Base-by-base conservation (phyloP, 2,329 filamentous ascomycete species). In the Paecilomyces fulvus region DNA sequence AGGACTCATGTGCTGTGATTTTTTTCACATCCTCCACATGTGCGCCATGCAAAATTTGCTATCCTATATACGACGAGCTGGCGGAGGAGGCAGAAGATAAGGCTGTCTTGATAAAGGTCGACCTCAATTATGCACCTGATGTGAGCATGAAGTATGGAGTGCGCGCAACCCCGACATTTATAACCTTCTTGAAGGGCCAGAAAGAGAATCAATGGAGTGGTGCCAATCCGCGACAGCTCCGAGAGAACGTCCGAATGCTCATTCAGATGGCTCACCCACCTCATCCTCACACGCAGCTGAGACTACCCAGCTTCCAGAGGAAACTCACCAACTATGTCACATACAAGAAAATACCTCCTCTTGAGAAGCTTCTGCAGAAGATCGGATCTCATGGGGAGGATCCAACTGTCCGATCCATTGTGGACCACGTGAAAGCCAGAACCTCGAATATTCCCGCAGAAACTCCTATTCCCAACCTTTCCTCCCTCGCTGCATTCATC, bases 11-110 rank as follows among this genome's bases (percentile, higher is more conserved):
- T 58, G 89, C 89, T 0, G 83, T 92, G 37, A 80, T 96, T 56
- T 96, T 96, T 77, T 97, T 97, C 75, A 96, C 92, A 0, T 95
- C 90, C 3, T 83, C 88, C 1, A 94, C 87, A 2, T 96, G 92
- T 67, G 82, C 84, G 0, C 91, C 92, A 0, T 96, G 92, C 80
- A 92, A 88, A 70, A 74, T 84, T 14, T 80, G 92, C 1, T 95
- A 96, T 65, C 90, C 92, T 1, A 73, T 86, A 0, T 97, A 90
- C 65, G 88, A 95, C 59, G 80, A 89, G 61, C 78, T 96, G 0
- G 91, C 92, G 1, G 83, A 81, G 25, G 87, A 95, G 67, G 79
- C 86, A 28, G 86, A 82, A 1, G 75, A 81, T 30, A 86, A 86
- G 63, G 86, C 84, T 3, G 76, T 83, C 0, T 81, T 96, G 51